Evolutionary conservation across 805 yeast genomes (phyloP).

Genomic region (Schwanniomyces sp.): DNA sequence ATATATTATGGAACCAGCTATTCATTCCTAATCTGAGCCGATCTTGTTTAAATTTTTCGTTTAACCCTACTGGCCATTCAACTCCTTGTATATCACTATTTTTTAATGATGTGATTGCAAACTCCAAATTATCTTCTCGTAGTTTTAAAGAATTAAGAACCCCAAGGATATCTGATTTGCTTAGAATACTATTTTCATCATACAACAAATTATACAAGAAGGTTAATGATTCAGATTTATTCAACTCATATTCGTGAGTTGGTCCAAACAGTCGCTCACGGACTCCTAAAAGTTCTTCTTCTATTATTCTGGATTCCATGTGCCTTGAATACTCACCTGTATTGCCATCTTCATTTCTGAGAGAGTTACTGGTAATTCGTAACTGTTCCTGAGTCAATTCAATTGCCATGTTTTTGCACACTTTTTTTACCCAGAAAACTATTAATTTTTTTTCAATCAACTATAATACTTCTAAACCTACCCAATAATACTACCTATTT

Average conservation of each 20-base stretch:
- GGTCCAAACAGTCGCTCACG: constrained; percentile 1
- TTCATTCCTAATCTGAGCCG: constrained; percentile 31
- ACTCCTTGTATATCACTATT: constrained; percentile 37
- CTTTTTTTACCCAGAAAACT: not conserved
- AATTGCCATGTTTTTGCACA: constrained; percentile 5
- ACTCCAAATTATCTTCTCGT: constrained; percentile 36
- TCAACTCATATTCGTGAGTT: constrained; percentile 34
- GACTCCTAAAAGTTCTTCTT: not conserved
- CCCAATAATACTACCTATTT: not conserved
- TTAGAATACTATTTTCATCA: constrained; percentile 31
- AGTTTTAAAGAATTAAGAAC: constrained; percentile 35
- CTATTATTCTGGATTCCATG: not conserved
- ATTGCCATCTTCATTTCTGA: not conserved
- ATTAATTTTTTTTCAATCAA: not conserved
- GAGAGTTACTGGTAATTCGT: constrained; percentile 1
- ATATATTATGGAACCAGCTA: constrained; percentile 40
- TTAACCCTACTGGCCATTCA: constrained; percentile 32
- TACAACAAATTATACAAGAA: constrained; percentile 39
- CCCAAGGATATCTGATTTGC: constrained; percentile 35
- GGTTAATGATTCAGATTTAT: constrained; percentile 41
- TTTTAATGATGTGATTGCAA: constrained; percentile 13
- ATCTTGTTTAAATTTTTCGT: constrained; percentile 30
- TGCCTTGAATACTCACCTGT: not conserved
- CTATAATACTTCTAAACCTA: not conserved
- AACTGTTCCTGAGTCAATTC: constrained; percentile 7